Evolutionary conservation across 106 monocot genomes (phyloP), one percentile per base, ranked within the genome.

Genomic region (Dendrobium nobile): DNA sequence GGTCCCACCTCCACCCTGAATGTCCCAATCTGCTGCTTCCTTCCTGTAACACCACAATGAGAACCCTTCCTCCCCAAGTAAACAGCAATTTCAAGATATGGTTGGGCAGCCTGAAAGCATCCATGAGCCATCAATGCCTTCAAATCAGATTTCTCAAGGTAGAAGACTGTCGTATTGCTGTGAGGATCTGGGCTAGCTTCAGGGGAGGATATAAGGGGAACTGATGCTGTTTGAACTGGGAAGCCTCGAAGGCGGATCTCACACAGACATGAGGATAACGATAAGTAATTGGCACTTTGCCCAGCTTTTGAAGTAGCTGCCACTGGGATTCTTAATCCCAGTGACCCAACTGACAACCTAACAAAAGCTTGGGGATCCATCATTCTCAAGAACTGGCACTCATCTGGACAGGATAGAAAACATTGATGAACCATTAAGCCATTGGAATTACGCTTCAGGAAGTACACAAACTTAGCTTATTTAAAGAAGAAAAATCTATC

Each of bases 351-450:
- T 33, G 96, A 90, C 37, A 96, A 78, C 77, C 88, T 85, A 80
- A 94, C 65, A 79, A 92, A 97, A 70, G 80, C 81, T 73, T 97
- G 88, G 59, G 92, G 96, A 88, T 97, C 94, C 96, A 97, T 97
- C 74, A 64, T 42, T 75, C 56, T 89, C 86, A 86, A 80, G 80
- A 76, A 7, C 61, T 9, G 16, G 20, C 40, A 13, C 67, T 84
- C 85, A 85, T 85, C 79, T 84, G 37, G 26, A 48, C n/a, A 78
- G 33, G 73, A 43, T 19, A 74, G 11, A 74, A 74, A 74, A 42
- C 33, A 41, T 43, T 43, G 43, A 43, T 74, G 73, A 33, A 11
- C 68, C 68, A 7, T 59, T 22, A 68, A 73, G 74, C 1, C 43
- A 43, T 74, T 74, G 43, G 20, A 74, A 74, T 74, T 42, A 20